Conservation (phyloP, 805 yeast species). For the Grigorovia jiainica region DNA sequence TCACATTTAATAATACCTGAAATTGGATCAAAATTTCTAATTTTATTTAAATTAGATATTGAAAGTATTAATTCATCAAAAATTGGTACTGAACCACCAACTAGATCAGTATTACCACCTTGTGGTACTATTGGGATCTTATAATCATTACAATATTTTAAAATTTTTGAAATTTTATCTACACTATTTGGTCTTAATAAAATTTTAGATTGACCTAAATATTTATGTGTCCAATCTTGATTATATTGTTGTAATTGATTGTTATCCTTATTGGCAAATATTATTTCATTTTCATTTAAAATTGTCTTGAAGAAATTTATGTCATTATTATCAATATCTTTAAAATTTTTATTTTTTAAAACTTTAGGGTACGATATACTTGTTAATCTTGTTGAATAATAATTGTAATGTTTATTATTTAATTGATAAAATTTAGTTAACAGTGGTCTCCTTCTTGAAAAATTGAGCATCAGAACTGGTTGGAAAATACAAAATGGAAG, state of each 20-base stretch:
- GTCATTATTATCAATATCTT: slow-evolving; percentile 46
- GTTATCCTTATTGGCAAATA: slow-evolving; percentile 37
- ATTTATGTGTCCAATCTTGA: slow-evolving; percentile 92
- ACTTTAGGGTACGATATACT: slow-evolving; percentile 60
- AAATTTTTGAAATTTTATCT: slow-evolving; percentile 64
- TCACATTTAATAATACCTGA: slow-evolving; percentile 84
- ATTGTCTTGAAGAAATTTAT: slow-evolving; percentile 50
- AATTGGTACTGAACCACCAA: slow-evolving; percentile 88
- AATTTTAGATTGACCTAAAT: slow-evolving; percentile 74
- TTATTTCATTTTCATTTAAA: slow-evolving; percentile 39
- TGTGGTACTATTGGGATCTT: slow-evolving; percentile 86
- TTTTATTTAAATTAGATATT: slow-evolving; percentile 58
- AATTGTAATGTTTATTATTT: too few species aligned
- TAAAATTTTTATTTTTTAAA: slow-evolving; percentile 41
- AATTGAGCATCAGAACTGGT: too few species aligned
- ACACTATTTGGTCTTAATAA: slow-evolving; percentile 77
- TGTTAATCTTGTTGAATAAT: slow-evolving; percentile 38
- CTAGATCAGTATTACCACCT: slow-evolving; percentile 95
- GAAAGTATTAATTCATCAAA: slow-evolving; percentile 83
- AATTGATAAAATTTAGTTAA: too few species aligned
- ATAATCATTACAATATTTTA: slow-evolving; percentile 70
- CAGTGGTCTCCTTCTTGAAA: too few species aligned
- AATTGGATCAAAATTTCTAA: slow-evolving; percentile 71
- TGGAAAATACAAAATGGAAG: too few species aligned
- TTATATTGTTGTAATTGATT: slow-evolving; percentile 66